Percentiles rank a stretch among this genome's conserved stretches.
These are phyloP conservation scores for Plasmodium malariae DNA, from an alignment of 169 alveolate genomes.

Conservation along the genomic window DNA sequence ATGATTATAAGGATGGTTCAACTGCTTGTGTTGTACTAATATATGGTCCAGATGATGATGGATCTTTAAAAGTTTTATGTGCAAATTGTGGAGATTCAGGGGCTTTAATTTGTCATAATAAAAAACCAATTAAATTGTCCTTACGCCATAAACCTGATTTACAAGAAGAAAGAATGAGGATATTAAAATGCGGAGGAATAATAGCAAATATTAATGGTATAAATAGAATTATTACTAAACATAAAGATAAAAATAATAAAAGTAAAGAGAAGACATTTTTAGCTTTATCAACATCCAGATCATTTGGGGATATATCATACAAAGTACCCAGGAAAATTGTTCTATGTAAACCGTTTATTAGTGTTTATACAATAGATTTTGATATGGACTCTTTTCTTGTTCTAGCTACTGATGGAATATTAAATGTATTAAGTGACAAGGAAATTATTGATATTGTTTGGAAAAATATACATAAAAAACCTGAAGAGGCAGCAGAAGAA, in stretches of 20 bases:
- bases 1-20: slow-evolving; percentile 74
- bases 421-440: slow-evolving; percentile 75
- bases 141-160: slow-evolving; percentile 84
- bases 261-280: slow-evolving; percentile 41
- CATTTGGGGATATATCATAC: slow-evolving; percentile 81
- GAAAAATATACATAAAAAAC: slow-evolving; percentile 76
- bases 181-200: slow-evolving; percentile 81
- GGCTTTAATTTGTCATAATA: slow-evolving; percentile 81
- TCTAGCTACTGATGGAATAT: slow-evolving; percentile 75
- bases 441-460: slow-evolving; percentile 82
- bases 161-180: slow-evolving; percentile 79
- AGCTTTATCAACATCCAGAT: slow-evolving; percentile 84
- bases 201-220: slow-evolving; percentile 82
- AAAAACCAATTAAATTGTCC: slow-evolving; percentile 77
- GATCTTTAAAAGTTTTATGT: slow-evolving; percentile 80
- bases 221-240: slow-evolving; percentile 79
- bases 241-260: slow-evolving; percentile 17
- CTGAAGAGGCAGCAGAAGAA: slow-evolving; percentile 81
- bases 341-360: slow-evolving; percentile 80
- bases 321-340: slow-evolving; percentile 81
- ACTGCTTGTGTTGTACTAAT: slow-evolving; percentile 81
- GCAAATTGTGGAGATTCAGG: slow-evolving; percentile 87
- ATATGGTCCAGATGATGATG: slow-evolving; percentile 85
- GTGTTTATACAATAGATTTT: slow-evolving; percentile 82
- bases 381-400: slow-evolving; percentile 82